Evolutionary conservation across 1,284 basidiomycete species (phyloP).

Genomic region (Exobasidium cylindrosporum): DNA sequence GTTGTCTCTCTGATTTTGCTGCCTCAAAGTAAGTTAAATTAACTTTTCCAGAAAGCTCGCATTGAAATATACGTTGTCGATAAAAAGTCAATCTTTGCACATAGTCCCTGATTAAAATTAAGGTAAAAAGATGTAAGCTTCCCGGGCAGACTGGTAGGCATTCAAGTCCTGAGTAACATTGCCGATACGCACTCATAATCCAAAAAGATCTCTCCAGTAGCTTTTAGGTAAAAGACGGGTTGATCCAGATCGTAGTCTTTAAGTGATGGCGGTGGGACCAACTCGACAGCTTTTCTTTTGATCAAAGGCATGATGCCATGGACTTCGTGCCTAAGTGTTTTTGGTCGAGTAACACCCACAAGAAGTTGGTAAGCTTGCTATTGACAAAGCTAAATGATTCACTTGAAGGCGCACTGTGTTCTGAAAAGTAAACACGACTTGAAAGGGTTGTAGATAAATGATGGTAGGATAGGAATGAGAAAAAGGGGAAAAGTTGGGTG

Average conservation of each 20-base stretch:
- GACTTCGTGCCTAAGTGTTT: no score
- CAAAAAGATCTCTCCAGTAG: conserved; percentile 51
- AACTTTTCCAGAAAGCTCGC: conserved; percentile 90
- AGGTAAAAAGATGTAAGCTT: neutral
- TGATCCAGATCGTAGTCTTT: conserved; percentile 24
- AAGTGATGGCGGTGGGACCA: conserved; percentile 34
- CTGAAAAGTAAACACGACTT: no score
- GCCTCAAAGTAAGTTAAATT: conserved; percentile 92
- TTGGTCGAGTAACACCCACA: no score
- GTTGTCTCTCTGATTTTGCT: conserved; percentile 80
- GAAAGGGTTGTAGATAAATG: no score
- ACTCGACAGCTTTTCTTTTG: conserved; percentile 47
- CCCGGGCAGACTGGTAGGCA: neutral
- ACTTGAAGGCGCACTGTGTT: no score
- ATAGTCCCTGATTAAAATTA: conserved; percentile 67
- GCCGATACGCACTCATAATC: conserved; percentile 49
- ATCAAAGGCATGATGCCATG: conserved; percentile 41
- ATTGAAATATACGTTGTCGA: conserved; percentile 85
- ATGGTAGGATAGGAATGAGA: no score
- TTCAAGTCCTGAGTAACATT: neutral
- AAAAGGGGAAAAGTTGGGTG: no score
- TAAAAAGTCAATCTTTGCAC: conserved; percentile 89
- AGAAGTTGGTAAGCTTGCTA: no score
- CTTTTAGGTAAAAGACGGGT: conserved; percentile 49
- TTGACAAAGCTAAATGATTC: no score